Evolutionary conservation across 2,329 filamentous ascomycete species (phyloP), one percentile per base, ranked within the genome.

Genomic region (Penicillium aurantiogriseum): DNA sequence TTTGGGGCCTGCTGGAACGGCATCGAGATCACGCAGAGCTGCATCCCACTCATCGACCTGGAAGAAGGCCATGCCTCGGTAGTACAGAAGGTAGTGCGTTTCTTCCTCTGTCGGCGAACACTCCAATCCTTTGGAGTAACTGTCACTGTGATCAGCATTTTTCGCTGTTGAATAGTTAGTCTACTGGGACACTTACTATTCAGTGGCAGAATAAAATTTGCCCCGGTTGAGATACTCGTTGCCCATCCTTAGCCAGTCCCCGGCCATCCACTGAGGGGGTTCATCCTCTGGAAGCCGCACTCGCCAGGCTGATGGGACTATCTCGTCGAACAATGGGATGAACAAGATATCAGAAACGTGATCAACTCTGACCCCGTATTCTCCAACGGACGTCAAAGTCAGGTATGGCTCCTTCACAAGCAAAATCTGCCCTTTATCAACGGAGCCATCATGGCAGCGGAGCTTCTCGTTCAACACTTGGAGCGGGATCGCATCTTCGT

Each of bases 381-480:
- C 46, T 2, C 76, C 76, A 29, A 77, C 66, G 0, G 62, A 65
- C n/a, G 71, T 71, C 0, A 63, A 25, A 58, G 79, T 81, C 61
- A 84, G 76, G 60, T 77, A 84, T 0, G 82, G 82, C 56, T 85
- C 81, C 60, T 84, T 85, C 25, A 85, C 49, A 27, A 84, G 63
- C 11, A 77, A 71, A 0, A 78, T 61, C 15, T 66, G 67, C 1
- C 70, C 69, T n/a, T 43, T 25, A 1, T 13, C 25, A 19, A 36
- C 21, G n/a, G 3, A 13, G 15, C 10, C 27, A 25, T 33, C 19
- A 11, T 48, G 43, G 19, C 15, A 39, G 17, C 11, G 19, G 27
- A 54, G 27, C 8, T 8, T 27, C n/a, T 49, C 44, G 15, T 23
- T 13, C 35, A 33, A 10, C 5, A 54, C 17, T 15, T 6, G 27